These are phyloP conservation scores for Antrodiella citrinella DNA, from an alignment of 768 basidiomycete species.

Conservation along the genomic window DNA sequence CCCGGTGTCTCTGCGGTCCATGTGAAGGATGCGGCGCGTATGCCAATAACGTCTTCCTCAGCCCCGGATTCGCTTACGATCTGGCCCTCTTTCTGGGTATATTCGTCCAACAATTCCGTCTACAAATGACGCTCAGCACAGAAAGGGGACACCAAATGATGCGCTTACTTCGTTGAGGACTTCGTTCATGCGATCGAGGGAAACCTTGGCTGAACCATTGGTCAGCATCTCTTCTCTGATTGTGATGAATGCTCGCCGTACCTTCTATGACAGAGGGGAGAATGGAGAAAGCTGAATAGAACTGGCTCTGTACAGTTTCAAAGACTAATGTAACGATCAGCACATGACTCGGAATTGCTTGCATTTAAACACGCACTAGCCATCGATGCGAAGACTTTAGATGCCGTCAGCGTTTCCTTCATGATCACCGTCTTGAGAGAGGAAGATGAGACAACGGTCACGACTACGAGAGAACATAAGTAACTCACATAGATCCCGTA, in stretches of 20 bases:
- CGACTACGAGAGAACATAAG: background rate
- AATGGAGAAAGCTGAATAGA: conserved; percentile 28
- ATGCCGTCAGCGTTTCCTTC: conserved; percentile 30
- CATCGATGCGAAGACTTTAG: conserved; percentile 32
- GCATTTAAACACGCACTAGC: conserved; percentile 15
- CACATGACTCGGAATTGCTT: background rate
- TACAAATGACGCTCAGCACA: conserved; percentile 1
- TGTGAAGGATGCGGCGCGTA: conserved; percentile 22
- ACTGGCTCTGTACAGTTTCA: conserved; percentile 46
- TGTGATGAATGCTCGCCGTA: background rate
- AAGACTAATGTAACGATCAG: conserved; percentile 34
- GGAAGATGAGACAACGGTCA: background rate
- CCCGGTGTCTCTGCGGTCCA: conserved; percentile 18
- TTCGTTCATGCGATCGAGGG: conserved; percentile 9
- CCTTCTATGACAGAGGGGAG: conserved; percentile 24
- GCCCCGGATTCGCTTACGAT: too few species aligned
- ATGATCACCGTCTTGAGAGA: conserved; percentile 28
- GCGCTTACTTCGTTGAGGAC: conserved; percentile 19
- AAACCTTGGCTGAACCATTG: conserved; percentile 7
- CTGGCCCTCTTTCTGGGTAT: conserved; percentile 3
- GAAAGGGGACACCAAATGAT: background rate
- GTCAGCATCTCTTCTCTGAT: too few species aligned
- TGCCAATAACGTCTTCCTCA: conserved; percentile 14
- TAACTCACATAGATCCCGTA: conserved; percentile 49
- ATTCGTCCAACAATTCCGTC: conserved; percentile 25